Percentiles rank a stretch among this genome's conserved stretches.
These are phyloP conservation scores for Phytophthora vignae DNA, from an alignment of 352 stramenopile species.

Conservation along the genomic window DNA sequence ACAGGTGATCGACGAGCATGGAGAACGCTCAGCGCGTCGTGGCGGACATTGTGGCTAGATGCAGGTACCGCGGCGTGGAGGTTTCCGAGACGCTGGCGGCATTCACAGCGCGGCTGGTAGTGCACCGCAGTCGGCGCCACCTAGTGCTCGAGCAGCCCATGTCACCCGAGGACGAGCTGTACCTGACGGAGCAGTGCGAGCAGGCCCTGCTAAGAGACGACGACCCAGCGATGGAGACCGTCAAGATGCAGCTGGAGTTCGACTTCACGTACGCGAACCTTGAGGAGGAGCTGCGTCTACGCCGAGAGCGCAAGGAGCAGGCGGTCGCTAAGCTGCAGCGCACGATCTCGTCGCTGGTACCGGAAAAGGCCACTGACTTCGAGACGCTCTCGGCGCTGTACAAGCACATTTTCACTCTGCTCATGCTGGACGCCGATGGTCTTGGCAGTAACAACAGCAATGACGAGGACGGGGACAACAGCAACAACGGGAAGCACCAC, in stretches of 20 bases:
- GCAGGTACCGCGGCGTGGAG: conserved; percentile 75
- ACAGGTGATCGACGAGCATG: conserved; percentile 33
- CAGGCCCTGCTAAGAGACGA: conserved; percentile 76
- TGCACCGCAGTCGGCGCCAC: conserved; percentile 68
- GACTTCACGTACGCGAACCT: conserved; percentile 92
- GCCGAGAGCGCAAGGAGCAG: conserved; percentile 64
- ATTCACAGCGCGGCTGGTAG: conserved; percentile 79
- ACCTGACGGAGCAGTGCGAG: conserved; percentile 82
- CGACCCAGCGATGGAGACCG: conserved; percentile 88
- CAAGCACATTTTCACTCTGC: conserved; percentile 86
- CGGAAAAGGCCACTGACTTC: conserved; percentile 85
- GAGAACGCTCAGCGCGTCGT: conserved; percentile 74
- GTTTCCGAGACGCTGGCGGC: conserved; percentile 91
- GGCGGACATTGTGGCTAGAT: conserved; percentile 75
- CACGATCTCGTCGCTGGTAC: conserved; percentile 81
- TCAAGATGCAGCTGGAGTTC: conserved; percentile 97
- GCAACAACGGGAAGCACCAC: conserved; percentile 24
- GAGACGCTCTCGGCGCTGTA: conserved; percentile 93
- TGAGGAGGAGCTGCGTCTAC: conserved; percentile 73
- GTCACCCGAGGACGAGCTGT: conserved; percentile 71
- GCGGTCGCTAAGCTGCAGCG: conserved; percentile 72
- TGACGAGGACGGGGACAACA: conserved; percentile 25
- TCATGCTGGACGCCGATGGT: conserved; percentile 76
- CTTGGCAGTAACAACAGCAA: conserved; percentile 14
- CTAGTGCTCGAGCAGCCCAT: conserved; percentile 85